Evolutionary conservation across 2,329 filamentous ascomycete species (phyloP).

Genomic region (Lecanosticta acicola): DNA sequence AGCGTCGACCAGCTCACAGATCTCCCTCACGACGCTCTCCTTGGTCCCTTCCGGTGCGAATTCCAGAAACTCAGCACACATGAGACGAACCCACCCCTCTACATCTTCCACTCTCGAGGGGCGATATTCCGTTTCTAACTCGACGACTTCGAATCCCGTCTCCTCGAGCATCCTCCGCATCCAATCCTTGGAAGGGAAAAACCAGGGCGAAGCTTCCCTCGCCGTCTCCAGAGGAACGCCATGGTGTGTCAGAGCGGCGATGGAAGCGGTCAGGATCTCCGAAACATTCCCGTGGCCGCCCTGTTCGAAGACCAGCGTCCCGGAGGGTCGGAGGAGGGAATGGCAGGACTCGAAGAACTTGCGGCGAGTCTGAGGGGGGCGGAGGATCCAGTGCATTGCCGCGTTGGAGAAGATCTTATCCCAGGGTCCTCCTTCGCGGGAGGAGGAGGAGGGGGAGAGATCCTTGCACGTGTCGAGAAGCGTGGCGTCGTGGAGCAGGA

Average conservation of each 20-base stretch:
- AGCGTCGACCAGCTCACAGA: slow-evolving; percentile 49
- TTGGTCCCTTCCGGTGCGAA: slow-evolving; percentile 44
- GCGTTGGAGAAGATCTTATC: slow-evolving; percentile 42
- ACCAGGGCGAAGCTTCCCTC: slow-evolving; percentile 57
- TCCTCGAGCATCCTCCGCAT: slow-evolving; percentile 38
- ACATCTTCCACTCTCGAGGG: slow-evolving; percentile 46
- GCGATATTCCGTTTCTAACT: slow-evolving; percentile 58
- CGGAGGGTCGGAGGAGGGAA: slow-evolving; percentile 50
- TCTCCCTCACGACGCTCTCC: slow-evolving; percentile 51
- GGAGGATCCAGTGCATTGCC: slow-evolving; percentile 47
- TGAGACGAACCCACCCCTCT: slow-evolving; percentile 60
- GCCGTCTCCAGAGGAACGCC: slow-evolving; percentile 49
- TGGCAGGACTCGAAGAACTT: slow-evolving; percentile 51
- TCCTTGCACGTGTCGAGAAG: slow-evolving; percentile 20
- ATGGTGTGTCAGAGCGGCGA: slow-evolving; percentile 47
- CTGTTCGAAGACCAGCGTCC: slow-evolving; percentile 63
- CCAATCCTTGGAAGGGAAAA: slow-evolving; percentile 63
- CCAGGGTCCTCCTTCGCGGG: slow-evolving; percentile 26
- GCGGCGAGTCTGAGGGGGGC: slow-evolving; percentile 39
- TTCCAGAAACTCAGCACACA: slow-evolving; percentile 55
- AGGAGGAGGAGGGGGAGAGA: too few species aligned
- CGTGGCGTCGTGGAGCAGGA: slow-evolving; percentile 31
- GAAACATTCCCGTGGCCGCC: slow-evolving; percentile 64
- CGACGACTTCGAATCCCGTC: slow-evolving; percentile 41
- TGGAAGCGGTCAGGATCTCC: slow-evolving; percentile 56